Percentiles rank a stretch among this genome's conserved stretches.
Evolutionary conservation across 208 protist genomes (phyloP).

Genomic region (Leishmania guyanensis): DNA sequence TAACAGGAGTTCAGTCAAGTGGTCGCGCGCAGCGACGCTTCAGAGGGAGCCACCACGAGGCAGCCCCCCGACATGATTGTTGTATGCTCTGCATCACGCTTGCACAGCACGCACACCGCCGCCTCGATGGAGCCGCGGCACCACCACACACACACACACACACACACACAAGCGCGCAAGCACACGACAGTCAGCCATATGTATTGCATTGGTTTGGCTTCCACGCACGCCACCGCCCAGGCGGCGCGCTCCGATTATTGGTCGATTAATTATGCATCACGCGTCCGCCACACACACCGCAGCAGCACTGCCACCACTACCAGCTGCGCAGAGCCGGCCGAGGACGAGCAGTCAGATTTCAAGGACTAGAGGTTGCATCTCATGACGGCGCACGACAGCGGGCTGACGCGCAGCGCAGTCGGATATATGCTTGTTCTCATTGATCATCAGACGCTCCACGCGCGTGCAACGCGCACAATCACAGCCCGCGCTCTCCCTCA

Average conservation of each 20-base stretch:
- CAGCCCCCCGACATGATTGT: constrained; percentile 30
- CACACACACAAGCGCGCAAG: background rate
- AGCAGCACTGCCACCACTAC: background rate
- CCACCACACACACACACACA: background rate
- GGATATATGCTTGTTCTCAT: constrained; percentile 71
- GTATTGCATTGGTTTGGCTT: constrained; percentile 21
- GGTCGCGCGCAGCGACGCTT: constrained; percentile 20
- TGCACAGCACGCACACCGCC: constrained; percentile 15
- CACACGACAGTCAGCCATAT: constrained; percentile 6
- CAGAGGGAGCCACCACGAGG: constrained; percentile 25
- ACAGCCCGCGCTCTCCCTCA: constrained; percentile 21
- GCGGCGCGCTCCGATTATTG: constrained; percentile 13
- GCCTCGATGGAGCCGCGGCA: background rate
- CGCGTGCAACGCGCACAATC: background rate
- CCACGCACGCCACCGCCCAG: constrained; percentile 11
- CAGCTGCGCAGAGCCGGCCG: background rate
- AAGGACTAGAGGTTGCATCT: constrained; percentile 53
- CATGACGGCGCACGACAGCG: constrained; percentile 23
- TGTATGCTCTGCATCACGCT: constrained; percentile 41
- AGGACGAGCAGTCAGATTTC: constrained; percentile 39
- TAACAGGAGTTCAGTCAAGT: constrained; percentile 37
- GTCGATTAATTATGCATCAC: constrained; percentile 20
- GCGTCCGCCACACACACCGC: constrained; percentile 1
- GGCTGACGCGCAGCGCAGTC: constrained; percentile 23
- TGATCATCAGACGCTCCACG: constrained; percentile 38